Percentiles rank a stretch among this genome's conserved stretches.
phyloP scores from a whole-genome alignment of 139 green algal species.

The Chlorella sp. region DNA sequence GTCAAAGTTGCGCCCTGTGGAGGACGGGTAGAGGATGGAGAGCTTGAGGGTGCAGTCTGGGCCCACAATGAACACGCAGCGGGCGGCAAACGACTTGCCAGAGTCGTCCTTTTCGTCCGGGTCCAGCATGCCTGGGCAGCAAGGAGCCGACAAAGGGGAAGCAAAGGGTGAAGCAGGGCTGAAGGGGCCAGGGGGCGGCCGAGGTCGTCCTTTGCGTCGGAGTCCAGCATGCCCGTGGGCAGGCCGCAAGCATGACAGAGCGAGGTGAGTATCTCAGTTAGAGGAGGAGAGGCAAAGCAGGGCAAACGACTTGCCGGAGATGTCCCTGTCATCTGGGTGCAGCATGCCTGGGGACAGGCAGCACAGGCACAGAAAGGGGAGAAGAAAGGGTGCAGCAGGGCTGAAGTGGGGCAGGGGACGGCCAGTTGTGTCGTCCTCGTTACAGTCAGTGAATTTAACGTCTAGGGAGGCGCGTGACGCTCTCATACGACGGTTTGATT shows the following conservation, averaged over 20 bases:
- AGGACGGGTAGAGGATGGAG: constrained; percentile 75
- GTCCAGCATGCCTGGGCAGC: constrained; percentile 72
- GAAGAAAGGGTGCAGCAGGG: neutral
- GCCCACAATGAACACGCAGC: constrained; percentile 74
- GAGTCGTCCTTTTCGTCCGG: constrained; percentile 71
- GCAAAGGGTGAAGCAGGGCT: neutral
- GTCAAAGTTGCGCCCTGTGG: constrained; percentile 78
- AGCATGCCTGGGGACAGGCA: neutral
- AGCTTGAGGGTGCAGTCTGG: constrained; percentile 80
- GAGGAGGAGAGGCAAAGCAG: neutral
- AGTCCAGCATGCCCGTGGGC: neutral
- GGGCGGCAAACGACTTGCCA: constrained; percentile 65
- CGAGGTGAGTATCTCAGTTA: no score
- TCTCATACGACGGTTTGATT: no score
- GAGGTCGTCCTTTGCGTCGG: neutral
- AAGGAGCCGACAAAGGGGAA: neutral
- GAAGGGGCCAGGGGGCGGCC: neutral
- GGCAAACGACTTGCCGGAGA: neutral
- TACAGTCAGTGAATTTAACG: no score
- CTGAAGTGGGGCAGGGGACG: no score
- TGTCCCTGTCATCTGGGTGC: neutral
- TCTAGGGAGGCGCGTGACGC: no score
- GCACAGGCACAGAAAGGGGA: no score
- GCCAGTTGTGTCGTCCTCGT: no score
- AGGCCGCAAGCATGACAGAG: no score